Conservation (phyloP, 2,329 filamentous ascomycete genomes). For the Exophiala alcalophila region DNA sequence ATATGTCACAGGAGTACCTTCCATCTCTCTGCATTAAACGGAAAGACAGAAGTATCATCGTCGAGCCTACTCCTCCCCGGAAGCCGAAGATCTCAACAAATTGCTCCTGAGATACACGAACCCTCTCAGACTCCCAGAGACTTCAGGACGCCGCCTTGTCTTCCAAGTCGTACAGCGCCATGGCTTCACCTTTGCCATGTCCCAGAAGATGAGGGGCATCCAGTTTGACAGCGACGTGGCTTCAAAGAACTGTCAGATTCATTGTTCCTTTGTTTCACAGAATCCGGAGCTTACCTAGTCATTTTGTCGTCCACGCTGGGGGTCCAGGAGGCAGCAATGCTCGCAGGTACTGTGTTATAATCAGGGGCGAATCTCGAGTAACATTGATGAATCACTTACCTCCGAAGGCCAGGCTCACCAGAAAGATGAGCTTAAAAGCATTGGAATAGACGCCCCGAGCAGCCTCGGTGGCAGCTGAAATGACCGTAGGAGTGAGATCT, state of each 20-base stretch:
- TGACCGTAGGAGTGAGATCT: conserved; percentile 5
- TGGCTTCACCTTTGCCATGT: conserved; percentile 4
- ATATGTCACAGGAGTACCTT: too few species aligned
- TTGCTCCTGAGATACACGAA: too few species aligned
- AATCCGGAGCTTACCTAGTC: not conserved
- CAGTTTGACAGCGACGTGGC: conserved; percentile 1
- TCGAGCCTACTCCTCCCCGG: too few species aligned
- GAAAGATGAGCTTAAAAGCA: conserved; percentile 5
- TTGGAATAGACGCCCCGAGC: conserved; percentile 4
- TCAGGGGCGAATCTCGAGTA: not conserved
- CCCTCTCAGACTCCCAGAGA: too few species aligned
- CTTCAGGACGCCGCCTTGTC: too few species aligned
- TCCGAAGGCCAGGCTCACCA: conserved; percentile 5
- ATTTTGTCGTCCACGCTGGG: conserved; percentile 4
- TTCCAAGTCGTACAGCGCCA: conserved; percentile 2
- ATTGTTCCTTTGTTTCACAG: too few species aligned
- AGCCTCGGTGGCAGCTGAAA: conserved; percentile 1
- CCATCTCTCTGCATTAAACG: too few species aligned
- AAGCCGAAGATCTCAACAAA: too few species aligned
- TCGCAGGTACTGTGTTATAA: not conserved
- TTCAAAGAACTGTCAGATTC: too few species aligned
- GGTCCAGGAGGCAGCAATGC: not conserved
- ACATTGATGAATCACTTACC: not conserved
- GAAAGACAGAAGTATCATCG: too few species aligned
- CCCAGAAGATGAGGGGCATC: conserved; percentile 6